Percentiles rank a stretch among this genome's conserved stretches.
phyloP scores from a whole-genome alignment of 139 green algal species.

The Chlorella sp. region DNA sequence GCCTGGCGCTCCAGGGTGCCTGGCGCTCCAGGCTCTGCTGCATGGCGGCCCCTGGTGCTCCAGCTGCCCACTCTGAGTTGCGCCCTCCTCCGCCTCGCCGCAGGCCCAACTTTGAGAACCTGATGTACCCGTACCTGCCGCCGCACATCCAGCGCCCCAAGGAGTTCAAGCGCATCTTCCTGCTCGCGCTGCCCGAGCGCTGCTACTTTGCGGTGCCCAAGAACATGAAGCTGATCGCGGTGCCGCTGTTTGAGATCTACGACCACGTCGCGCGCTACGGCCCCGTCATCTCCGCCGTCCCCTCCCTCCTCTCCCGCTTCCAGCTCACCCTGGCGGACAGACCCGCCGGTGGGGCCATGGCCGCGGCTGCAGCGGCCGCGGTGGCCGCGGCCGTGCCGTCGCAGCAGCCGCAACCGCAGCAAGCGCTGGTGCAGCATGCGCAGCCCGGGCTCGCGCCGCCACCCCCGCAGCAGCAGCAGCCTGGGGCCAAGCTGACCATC shows the following conservation, averaged over 20 bases:
- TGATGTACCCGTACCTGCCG: conserved; percentile 95
- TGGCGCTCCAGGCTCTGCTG: too few relatives aligned
- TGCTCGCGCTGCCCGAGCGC: conserved; percentile 87
- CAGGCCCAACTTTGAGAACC: conserved; percentile 92
- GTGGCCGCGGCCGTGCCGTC: neutral
- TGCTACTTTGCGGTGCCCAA: conserved; percentile 92
- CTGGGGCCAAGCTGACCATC: too few relatives aligned
- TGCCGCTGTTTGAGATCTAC: conserved; percentile 97
- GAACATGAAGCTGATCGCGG: conserved; percentile 92
- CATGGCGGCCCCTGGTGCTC: too few relatives aligned
- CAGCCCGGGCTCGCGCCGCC: neutral
- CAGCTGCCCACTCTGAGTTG: too few relatives aligned
- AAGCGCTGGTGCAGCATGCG: conserved; percentile 10
- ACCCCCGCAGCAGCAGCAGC: neutral
- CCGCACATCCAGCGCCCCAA: conserved; percentile 96
- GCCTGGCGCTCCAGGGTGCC: too few relatives aligned
- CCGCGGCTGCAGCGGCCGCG: neutral
- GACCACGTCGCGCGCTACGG: conserved; percentile 86
- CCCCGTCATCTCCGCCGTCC: conserved; percentile 78
- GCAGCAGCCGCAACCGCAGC: conserved; percentile 12
- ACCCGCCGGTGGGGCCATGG: neutral
- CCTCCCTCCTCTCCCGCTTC: conserved; percentile 79
- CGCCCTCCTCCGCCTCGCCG: too few relatives aligned
- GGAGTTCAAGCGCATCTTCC: conserved; percentile 85
- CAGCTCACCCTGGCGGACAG: conserved; percentile 56